Percentiles rank a stretch among this genome's conserved stretches.
phyloP scores from a whole-genome alignment of 345 rosid genomes.

The Erodium maritimum region DNA sequence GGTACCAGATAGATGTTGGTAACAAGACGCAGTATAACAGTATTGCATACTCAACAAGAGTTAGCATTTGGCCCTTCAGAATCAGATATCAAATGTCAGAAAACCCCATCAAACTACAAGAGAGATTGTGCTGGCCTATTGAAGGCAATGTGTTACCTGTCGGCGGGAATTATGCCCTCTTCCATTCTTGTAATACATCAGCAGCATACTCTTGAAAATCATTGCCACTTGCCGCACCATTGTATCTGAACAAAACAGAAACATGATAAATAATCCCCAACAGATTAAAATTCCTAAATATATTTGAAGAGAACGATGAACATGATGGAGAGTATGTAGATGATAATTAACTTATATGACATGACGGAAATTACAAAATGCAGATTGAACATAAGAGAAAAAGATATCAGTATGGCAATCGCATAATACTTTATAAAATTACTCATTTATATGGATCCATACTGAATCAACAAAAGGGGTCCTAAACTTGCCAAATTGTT shows the following conservation, averaged over 20 bases:
- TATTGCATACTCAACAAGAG: slow-evolving; percentile 59
- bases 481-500: neutral
- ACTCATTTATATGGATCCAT: too few species aligned
- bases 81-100: slow-evolving; percentile 7
- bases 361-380: neutral
- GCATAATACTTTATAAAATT: too few species aligned
- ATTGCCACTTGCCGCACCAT: slow-evolving; percentile 47
- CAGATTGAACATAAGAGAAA: too few species aligned
- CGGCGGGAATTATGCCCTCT: slow-evolving; percentile 36
- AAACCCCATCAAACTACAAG: neutral
- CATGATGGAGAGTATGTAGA: neutral
- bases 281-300: neutral
- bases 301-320: neutral
- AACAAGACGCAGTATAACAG: slow-evolving; percentile 64
- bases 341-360: neutral
- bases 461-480: neutral
- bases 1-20: slow-evolving; percentile 87
- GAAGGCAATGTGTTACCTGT: slow-evolving; percentile 26
- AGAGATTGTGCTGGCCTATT: neutral
- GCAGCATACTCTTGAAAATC: slow-evolving; percentile 42
- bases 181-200: slow-evolving; percentile 45
- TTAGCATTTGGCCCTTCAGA: slow-evolving; percentile 72
- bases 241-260: slow-evolving; percentile 28
- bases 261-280: neutral
- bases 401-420: neutral